A percentile compares a stretch with the other conserved stretches of the same genome.
Conservation (phyloP, 2,329 filamentous ascomycete genomes). For the Diaporthe sp. region DNA sequence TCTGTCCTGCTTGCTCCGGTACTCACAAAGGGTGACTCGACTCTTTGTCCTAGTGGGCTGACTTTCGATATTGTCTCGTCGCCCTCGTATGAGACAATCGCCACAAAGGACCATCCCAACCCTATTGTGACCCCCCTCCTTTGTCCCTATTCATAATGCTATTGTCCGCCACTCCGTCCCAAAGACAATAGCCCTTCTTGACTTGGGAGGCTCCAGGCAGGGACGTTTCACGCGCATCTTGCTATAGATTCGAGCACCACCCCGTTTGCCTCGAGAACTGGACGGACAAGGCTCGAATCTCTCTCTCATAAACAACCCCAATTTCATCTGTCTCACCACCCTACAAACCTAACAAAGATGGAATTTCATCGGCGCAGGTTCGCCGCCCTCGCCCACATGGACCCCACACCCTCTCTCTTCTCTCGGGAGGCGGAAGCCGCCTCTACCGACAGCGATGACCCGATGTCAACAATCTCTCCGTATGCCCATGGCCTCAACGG, state of each 20-base stretch:
- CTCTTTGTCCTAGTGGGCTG: constrained; percentile 29
- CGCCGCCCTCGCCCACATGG: constrained; percentile 45
- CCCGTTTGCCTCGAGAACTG: constrained; percentile 21
- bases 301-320: not conserved
- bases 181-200: constrained; percentile 40
- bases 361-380: constrained; percentile 49
- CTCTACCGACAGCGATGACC: constrained; percentile 45
- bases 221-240: constrained; percentile 17
- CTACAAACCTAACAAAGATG: constrained; percentile 46
- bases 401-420: constrained; percentile 36
- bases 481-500: constrained; percentile 71
- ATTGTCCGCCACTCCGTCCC: constrained; percentile 29
- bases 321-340: not conserved
- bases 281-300: not conserved
- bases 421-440: constrained; percentile 28
- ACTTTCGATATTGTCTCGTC: constrained; percentile 17
- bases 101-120: constrained; percentile 29
- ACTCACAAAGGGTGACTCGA: constrained; percentile 19
- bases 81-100: constrained; percentile 18
- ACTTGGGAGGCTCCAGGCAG: constrained; percentile 13
- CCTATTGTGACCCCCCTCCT: constrained; percentile 16
- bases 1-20: constrained; percentile 20
- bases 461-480: constrained; percentile 66
- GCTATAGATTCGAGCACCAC: constrained; percentile 23
- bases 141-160: constrained; percentile 38